Evolutionary conservation across 2,329 filamentous ascomycete species (phyloP).

Genomic region (Colletotrichum musicola): DNA sequence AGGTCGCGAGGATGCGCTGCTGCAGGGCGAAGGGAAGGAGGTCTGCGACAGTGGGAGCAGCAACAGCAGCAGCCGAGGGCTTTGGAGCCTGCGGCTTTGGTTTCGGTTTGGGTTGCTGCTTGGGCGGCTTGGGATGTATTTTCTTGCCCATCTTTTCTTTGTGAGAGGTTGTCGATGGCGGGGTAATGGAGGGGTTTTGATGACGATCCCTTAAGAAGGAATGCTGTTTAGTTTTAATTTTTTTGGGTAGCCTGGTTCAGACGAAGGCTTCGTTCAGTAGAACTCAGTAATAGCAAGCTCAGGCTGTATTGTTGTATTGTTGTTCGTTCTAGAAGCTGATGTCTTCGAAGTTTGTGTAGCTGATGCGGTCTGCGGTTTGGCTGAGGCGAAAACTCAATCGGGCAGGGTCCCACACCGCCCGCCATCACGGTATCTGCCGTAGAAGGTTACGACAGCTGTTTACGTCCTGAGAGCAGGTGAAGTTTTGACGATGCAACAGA

Average conservation of each 20-base stretch:
- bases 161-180: slow-evolving; percentile 13
- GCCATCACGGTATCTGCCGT: slow-evolving; percentile 5
- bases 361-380: slow-evolving; percentile 13
- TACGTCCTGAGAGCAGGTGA: too few species aligned
- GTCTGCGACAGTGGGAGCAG: not conserved
- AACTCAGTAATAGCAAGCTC: not conserved
- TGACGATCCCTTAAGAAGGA: too few species aligned
- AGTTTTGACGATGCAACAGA: not conserved
- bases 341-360: not conserved
- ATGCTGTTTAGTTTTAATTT: too few species aligned
- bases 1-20: slow-evolving; percentile 80
- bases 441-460: not conserved
- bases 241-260: too few species aligned
- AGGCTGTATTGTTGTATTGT: not conserved
- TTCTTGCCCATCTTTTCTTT: slow-evolving; percentile 32
- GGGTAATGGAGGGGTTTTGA: not conserved
- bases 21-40: slow-evolving; percentile 53
- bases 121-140: slow-evolving; percentile 12
- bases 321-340: not conserved
- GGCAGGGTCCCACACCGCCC: slow-evolving; percentile 33
- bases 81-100: not conserved
- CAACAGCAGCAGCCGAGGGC: not conserved
- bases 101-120: slow-evolving; percentile 9
- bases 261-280: not conserved
- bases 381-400: slow-evolving; percentile 38